Percentiles rank a stretch among this genome's conserved stretches.
phyloP scores from a whole-genome alignment of 208 protist species.

The Acanthamoeba culbertsoni region DNA sequence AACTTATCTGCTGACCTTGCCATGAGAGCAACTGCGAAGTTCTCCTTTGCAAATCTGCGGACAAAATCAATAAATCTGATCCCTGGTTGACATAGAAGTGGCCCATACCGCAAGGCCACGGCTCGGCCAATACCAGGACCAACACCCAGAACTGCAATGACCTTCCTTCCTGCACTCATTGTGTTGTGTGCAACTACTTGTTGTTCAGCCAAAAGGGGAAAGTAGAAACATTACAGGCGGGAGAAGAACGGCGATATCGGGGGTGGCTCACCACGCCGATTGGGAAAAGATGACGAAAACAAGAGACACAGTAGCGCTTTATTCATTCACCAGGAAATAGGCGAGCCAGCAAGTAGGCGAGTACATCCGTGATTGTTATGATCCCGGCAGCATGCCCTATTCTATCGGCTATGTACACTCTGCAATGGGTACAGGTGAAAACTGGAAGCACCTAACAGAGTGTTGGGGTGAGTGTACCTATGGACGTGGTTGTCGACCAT shows the following conservation, averaged over 20 bases:
- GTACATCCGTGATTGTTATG: conserved; percentile 50
- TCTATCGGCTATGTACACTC: conserved; percentile 8
- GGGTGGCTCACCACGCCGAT: neutral
- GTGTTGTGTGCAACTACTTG: neutral
- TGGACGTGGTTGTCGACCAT: conserved; percentile 42
- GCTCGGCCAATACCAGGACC: conserved; percentile 63
- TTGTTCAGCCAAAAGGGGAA: neutral
- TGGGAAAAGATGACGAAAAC: too few relatives aligned
- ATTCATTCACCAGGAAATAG: neutral
- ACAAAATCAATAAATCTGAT: neutral
- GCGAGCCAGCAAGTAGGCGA: neutral
- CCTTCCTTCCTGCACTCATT: neutral
- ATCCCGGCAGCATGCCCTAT: neutral
- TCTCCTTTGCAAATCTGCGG: conserved; percentile 62
- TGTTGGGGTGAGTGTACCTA: neutral
- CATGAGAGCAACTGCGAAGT: conserved; percentile 57
- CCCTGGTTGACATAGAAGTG: too few relatives aligned
- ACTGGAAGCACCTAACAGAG: neutral
- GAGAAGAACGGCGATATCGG: neutral
- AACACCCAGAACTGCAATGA: conserved; percentile 61
- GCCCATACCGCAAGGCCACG: neutral
- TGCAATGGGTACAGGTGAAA: neutral
- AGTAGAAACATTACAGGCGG: neutral
- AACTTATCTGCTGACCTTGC: conserved; percentile 57
- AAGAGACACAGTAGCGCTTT: too few relatives aligned